phyloP scores from a whole-genome alignment of 805 yeast genomes.

The Hanseniaspora thailandica region DNA sequence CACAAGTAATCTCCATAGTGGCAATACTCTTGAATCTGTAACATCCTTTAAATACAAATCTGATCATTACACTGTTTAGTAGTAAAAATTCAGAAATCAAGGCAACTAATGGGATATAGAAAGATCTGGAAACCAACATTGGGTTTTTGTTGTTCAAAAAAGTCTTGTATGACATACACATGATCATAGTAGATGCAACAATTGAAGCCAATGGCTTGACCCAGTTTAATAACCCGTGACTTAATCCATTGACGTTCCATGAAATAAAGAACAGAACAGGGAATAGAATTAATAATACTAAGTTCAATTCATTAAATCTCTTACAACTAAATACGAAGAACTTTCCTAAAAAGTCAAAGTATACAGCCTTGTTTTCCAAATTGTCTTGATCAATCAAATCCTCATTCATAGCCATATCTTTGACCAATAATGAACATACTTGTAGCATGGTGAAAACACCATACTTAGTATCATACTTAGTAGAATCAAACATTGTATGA shows the following conservation, averaged over 20 bases:
- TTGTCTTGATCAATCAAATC: constrained; percentile 19
- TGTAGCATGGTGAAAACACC: constrained; percentile 80
- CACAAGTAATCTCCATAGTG: constrained; percentile 41
- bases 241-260: constrained; percentile 34
- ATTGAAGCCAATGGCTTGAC: constrained; percentile 52
- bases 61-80: constrained; percentile 46
- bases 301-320: constrained; percentile 39
- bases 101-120: constrained; percentile 39
- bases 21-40: constrained; percentile 42
- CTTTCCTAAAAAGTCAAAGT: constrained; percentile 53
- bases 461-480: constrained; percentile 48
- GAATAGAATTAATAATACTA: constrained; percentile 39
- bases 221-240: constrained; percentile 31
- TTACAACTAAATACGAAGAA: constrained; percentile 45
- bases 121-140: constrained; percentile 40
- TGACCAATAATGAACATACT: constrained; percentile 50
- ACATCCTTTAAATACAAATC: constrained; percentile 8
- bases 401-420: constrained; percentile 29
- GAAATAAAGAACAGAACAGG: constrained; percentile 45
- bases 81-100: constrained; percentile 39
- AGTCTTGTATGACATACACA: constrained; percentile 29
- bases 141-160: constrained; percentile 37
- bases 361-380: constrained; percentile 39
- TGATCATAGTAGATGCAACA: constrained; percentile 32
- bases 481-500: constrained; percentile 66